These are phyloP conservation scores for Rhynchosporium graminicola DNA, from an alignment of 2,329 filamentous ascomycete genomes.

Conservation along the genomic window DNA sequence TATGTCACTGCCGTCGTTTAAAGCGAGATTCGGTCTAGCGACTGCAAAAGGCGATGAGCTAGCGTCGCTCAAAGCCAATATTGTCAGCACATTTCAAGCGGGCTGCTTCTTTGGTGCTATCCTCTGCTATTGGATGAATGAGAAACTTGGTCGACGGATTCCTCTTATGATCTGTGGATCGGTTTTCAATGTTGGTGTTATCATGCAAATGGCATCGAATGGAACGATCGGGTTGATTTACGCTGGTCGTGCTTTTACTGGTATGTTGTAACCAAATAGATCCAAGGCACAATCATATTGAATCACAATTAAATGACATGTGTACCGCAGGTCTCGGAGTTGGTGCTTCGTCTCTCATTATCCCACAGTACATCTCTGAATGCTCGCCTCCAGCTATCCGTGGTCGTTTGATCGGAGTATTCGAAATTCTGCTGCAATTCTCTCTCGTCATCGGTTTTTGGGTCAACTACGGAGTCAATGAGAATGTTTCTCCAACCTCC, in stretches of 20 bases:
- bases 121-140: constrained; percentile 47
- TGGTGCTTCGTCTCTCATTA: constrained; percentile 48
- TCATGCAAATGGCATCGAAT: constrained; percentile 32
- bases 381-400: constrained; percentile 47
- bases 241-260: constrained; percentile 47
- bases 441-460: constrained; percentile 45
- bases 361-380: constrained; percentile 42
- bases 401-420: constrained; percentile 49
- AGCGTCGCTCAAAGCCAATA: constrained; percentile 52
- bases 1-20: constrained; percentile 58
- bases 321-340: constrained; percentile 42
- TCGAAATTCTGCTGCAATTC: constrained; percentile 48
- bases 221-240: constrained; percentile 42
- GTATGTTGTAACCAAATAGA: constrained; percentile 23
- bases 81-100: constrained; percentile 61
- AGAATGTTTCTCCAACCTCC: constrained; percentile 39
- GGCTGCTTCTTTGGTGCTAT: constrained; percentile 64
- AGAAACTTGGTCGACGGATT: constrained; percentile 45
- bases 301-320: not conserved
- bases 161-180: constrained; percentile 44
- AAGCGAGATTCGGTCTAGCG: constrained; percentile 56
- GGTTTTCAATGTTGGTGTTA: constrained; percentile 40
- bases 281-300: not conserved
- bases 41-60: constrained; percentile 36
- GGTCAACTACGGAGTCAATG: constrained; percentile 46